A percentile compares a stretch with the other conserved stretches of the same genome.
These are phyloP conservation scores for Kodamaea kaohsiungensis DNA, from an alignment of 805 yeast genomes.

Conservation along the genomic window DNA sequence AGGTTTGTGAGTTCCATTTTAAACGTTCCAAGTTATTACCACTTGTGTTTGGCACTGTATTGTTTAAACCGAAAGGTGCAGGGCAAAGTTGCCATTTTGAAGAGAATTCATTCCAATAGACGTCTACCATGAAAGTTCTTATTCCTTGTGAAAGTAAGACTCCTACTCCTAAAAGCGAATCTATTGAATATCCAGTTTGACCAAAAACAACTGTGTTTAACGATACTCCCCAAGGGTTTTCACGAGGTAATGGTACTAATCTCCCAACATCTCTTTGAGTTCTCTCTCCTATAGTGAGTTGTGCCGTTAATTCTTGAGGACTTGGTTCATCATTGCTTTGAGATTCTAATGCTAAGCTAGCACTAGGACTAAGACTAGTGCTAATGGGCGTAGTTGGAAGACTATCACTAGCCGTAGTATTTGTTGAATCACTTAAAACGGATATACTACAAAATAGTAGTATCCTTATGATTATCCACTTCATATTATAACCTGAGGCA, in stretches of 20 bases:
- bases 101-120: conserved; percentile 54
- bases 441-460: background rate
- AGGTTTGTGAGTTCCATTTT: conserved; percentile 28
- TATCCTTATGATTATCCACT: background rate
- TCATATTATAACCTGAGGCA: background rate
- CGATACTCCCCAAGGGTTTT: conserved; percentile 33
- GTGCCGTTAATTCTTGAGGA: background rate
- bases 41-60: background rate
- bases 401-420: background rate
- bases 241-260: conserved; percentile 34
- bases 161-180: conserved; percentile 18
- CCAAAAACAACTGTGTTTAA: conserved; percentile 31
- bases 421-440: background rate
- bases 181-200: conserved; percentile 18
- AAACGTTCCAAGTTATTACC: background rate
- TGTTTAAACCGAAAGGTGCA: conserved; percentile 27
- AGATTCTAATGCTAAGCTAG: background rate
- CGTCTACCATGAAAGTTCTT: conserved; percentile 49
- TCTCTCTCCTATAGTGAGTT: background rate
- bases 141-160: conserved; percentile 43
- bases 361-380: background rate
- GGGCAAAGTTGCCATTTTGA: conserved; percentile 58
- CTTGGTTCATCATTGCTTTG: background rate
- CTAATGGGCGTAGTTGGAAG: background rate
- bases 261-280: conserved; percentile 38